phyloP scores from a whole-genome alignment of 768 basidiomycete genomes.

The Crucibulum laeve region DNA sequence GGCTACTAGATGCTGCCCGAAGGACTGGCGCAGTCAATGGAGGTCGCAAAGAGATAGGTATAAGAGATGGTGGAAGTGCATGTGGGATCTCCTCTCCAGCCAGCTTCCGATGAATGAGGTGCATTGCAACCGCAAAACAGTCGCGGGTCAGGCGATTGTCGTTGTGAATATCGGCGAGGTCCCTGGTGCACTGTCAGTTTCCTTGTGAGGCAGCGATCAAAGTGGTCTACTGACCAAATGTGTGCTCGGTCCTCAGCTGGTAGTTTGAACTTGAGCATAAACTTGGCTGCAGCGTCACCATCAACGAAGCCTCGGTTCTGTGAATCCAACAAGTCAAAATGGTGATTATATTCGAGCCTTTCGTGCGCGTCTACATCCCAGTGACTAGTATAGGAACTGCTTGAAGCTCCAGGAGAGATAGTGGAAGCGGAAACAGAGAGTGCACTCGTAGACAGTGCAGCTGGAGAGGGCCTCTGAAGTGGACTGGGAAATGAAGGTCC shows the following conservation, averaged over 20 bases:
- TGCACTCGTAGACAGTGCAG: conserved; percentile 2
- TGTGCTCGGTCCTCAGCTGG: conserved; percentile 26
- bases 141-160: conserved; percentile 30
- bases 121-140: conserved; percentile 31
- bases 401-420: neutral
- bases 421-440: conserved; percentile 1
- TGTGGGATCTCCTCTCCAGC: conserved; percentile 27
- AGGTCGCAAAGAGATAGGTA: conserved; percentile 22
- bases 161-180: conserved; percentile 26
- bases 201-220: neutral
- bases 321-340: conserved; percentile 26
- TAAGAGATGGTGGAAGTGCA: conserved; percentile 24
- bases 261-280: conserved; percentile 26
- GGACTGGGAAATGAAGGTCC: neutral
- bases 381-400: conserved; percentile 1
- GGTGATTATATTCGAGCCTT: conserved; percentile 21
- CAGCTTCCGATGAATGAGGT: conserved; percentile 26
- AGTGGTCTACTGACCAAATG: conserved; percentile 27
- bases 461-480: neutral
- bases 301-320: conserved; percentile 24
- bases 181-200: conserved; percentile 16
- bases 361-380: conserved; percentile 25
- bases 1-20: conserved; percentile 6
- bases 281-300: conserved; percentile 25
- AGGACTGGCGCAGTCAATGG: conserved; percentile 8